phyloP scores from a whole-genome alignment of 345 rosid species.

The Arabis hirsuta region DNA sequence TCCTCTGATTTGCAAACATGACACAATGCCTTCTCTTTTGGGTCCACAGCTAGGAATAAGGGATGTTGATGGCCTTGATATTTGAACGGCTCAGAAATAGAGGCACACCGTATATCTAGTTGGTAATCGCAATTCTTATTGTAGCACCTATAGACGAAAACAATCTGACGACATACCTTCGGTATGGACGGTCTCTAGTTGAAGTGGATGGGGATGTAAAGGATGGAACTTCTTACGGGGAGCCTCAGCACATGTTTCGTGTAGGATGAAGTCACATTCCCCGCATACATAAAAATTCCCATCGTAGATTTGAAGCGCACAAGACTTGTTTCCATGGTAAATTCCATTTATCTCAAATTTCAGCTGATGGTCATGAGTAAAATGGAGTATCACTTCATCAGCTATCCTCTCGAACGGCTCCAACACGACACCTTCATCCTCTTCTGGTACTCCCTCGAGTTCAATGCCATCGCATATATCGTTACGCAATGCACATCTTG shows the following conservation, averaged over 20 bases:
- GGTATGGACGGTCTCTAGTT: neutral
- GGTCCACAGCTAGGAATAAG: neutral
- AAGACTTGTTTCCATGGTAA: neutral
- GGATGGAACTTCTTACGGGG: neutral
- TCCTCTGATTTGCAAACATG: neutral
- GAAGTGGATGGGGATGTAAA: neutral
- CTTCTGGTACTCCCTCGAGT: neutral
- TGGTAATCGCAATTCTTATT: neutral
- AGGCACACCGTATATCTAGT: neutral
- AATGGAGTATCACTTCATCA: conserved; percentile 9
- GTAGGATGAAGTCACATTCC: neutral
- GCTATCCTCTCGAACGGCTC: neutral
- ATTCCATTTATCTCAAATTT: neutral
- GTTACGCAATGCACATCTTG: neutral
- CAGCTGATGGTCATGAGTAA: conserved; percentile 4
- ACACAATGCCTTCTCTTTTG: neutral
- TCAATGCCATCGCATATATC: conserved; percentile 11
- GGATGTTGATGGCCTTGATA: conserved; percentile 20
- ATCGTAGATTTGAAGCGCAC: neutral
- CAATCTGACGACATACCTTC: fast-evolving
- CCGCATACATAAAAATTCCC: neutral
- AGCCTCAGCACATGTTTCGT: conserved; percentile 15
- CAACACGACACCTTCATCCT: neutral
- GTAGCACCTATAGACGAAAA: neutral
- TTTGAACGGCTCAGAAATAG: neutral